Base-by-base conservation (phyloP, 2,329 filamentous ascomycete genomes). In the Pochonia chlamydosporia region DNA sequence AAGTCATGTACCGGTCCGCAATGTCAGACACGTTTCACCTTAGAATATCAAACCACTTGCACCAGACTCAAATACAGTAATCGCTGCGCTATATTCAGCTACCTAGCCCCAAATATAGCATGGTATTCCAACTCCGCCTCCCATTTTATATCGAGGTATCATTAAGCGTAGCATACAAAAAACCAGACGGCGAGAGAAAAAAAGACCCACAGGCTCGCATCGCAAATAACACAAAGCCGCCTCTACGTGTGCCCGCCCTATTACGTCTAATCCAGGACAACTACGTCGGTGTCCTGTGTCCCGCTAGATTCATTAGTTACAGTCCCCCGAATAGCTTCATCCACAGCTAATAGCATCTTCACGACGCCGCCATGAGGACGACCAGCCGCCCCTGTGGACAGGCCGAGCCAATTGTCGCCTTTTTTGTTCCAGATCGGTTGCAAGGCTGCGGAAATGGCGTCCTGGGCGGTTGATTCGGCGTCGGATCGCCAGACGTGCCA, bases 401-500 rank as follows among this genome's bases (percentile, higher is more conserved):
- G 69, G 1, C 76, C 75, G 33, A 64, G 62, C 72, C 76, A 79
- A 18, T 66, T 67, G 3, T 64, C 54, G 10, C 72, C 75, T 41
- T 60, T 65, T 13, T 62, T 58, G 13, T 68, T 63, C 70, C 75
- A 80, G 4, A 79, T 61, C 3, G 65, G 52, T 52, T 66, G 67
- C 46, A 80, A 61, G 5, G 66, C 62, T 39, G 55, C 54, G 48
- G 67, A 63, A 33, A 78, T 59, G 18, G 59, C 60, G 26, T 70
- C 67, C 2, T 62, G 49, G 7, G 44, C 42, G n/a, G 48, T 44
- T 9, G 44, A 43, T 30, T 43, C 44, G 2, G 45, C 62, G 14
- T 56, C 53, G 9, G 59, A 52, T 4, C 71, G 71, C 52, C 63
- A 66, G 3, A 81, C 60, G 48, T 74, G 71, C 78, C 78, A 83